A percentile compares a stretch with the other conserved stretches of the same genome.
phyloP scores from a whole-genome alignment of 2,329 filamentous ascomycete genomes.

The Blastomyces silverae region DNA sequence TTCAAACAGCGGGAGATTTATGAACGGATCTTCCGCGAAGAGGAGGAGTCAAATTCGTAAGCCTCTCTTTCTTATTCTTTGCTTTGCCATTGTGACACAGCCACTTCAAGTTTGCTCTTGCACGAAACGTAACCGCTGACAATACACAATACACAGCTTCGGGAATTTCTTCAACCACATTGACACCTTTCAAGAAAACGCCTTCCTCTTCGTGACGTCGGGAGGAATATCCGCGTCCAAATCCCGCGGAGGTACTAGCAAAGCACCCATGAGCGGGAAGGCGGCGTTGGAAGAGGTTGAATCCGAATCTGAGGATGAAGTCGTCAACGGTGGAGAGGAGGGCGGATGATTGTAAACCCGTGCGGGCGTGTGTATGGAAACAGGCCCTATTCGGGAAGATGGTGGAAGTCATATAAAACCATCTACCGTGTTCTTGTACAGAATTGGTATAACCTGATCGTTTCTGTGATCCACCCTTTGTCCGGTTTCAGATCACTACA shows the following conservation, averaged over 20 bases:
- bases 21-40: constrained; percentile 79
- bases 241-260: constrained; percentile 14
- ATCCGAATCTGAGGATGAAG: constrained; percentile 24
- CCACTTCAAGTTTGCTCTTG: background rate
- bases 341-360: constrained; percentile 17
- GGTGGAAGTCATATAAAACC: background rate
- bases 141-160: constrained; percentile 48
- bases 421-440: background rate
- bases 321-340: constrained; percentile 22
- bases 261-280: constrained; percentile 22
- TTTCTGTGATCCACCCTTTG: background rate
- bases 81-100: too few species aligned
- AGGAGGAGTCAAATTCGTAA: constrained; percentile 80
- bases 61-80: constrained; percentile 35
- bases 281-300: constrained; percentile 30
- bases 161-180: constrained; percentile 73
- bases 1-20: constrained; percentile 96
- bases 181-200: constrained; percentile 63
- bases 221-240: constrained; percentile 48
- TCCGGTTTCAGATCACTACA: background rate
- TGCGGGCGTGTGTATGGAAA: too few species aligned
- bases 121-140: background rate
- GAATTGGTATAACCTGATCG: too few species aligned
- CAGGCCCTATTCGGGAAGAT: background rate
- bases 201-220: constrained; percentile 68